Evolutionary conservation across 2,329 filamentous ascomycete species (phyloP).

Genomic region (Zasmidium cellare): DNA sequence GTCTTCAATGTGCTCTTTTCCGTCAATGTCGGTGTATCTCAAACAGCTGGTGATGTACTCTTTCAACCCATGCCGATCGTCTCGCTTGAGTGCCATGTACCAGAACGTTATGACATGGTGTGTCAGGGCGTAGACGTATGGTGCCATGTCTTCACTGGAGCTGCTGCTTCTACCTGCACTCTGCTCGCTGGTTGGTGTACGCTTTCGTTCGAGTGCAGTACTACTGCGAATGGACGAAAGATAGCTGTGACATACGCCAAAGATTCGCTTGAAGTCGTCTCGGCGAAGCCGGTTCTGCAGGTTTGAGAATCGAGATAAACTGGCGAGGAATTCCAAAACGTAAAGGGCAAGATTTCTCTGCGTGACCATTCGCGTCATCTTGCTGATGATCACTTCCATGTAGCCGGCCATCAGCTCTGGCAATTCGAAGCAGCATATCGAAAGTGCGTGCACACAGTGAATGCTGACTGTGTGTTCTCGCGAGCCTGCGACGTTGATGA

Average conservation of each 20-base stretch:
- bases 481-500: slow-evolving; percentile 72
- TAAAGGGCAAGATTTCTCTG: slow-evolving; percentile 89
- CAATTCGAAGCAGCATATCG: slow-evolving; percentile 92
- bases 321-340: slow-evolving; percentile 92
- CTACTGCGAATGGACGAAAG: slow-evolving; percentile 76
- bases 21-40: slow-evolving; percentile 72
- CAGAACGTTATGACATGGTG: slow-evolving; percentile 97
- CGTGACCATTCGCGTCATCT: slow-evolving; percentile 95
- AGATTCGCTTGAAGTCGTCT: slow-evolving; percentile 90
- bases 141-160: slow-evolving; percentile 35
- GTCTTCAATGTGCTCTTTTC: slow-evolving; percentile 77
- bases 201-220: slow-evolving; percentile 23
- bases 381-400: slow-evolving; percentile 81
- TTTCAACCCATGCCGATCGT: slow-evolving; percentile 80
- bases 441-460: slow-evolving; percentile 90
- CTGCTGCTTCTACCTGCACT: slow-evolving; percentile 25
- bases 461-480: slow-evolving; percentile 68
- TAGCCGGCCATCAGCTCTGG: slow-evolving; percentile 83
- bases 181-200: slow-evolving; percentile 27
- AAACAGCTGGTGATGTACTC: slow-evolving; percentile 88
- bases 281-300: slow-evolving; percentile 52
- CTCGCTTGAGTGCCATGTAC: slow-evolving; percentile 86
- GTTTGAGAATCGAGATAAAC: slow-evolving; percentile 78
- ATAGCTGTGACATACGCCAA: slow-evolving; percentile 93
- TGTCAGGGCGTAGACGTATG: slow-evolving; percentile 86